Percentiles rank a stretch among this genome's conserved stretches.
Evolutionary conservation across 2,329 filamentous ascomycete species (phyloP).

Genomic region (Colletotrichum sp.): DNA sequence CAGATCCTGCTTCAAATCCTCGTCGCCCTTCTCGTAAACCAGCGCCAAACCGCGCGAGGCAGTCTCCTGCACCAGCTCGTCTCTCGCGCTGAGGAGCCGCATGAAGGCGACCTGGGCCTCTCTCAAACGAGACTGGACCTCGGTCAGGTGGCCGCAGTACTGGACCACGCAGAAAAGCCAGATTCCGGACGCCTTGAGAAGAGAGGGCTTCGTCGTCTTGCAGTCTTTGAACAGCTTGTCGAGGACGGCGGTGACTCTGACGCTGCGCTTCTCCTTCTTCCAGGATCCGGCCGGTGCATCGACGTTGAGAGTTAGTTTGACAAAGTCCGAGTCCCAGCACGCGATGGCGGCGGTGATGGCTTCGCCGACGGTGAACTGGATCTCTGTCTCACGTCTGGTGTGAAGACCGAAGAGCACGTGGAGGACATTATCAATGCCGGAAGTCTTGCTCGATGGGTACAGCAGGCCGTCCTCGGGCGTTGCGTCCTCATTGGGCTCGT

Average conservation of each 20-base stretch:
- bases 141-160: constrained; percentile 80
- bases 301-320: constrained; percentile 79
- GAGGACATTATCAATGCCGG: constrained; percentile 36
- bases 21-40: constrained; percentile 92
- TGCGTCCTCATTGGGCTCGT: constrained; percentile 38
- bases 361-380: constrained; percentile 91
- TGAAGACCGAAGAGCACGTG: constrained; percentile 77
- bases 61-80: constrained; percentile 95
- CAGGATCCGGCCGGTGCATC: constrained; percentile 56
- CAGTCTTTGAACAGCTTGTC: constrained; percentile 79
- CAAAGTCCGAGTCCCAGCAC: constrained; percentile 83
- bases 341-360: constrained; percentile 79
- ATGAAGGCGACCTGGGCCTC: constrained; percentile 89
- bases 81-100: constrained; percentile 82
- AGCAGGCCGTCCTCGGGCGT: neutral
- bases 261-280: constrained; percentile 25
- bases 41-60: constrained; percentile 89
- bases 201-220: constrained; percentile 83
- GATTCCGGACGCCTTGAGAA: constrained; percentile 91
- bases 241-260: constrained; percentile 49
- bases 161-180: constrained; percentile 94
- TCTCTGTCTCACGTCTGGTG: constrained; percentile 83
- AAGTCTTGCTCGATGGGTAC: neutral
- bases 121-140: constrained; percentile 76
- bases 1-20: constrained; percentile 78